Conservation (phyloP, 2,329 filamentous ascomycete genomes). For the Fusarium heterosporum region DNA sequence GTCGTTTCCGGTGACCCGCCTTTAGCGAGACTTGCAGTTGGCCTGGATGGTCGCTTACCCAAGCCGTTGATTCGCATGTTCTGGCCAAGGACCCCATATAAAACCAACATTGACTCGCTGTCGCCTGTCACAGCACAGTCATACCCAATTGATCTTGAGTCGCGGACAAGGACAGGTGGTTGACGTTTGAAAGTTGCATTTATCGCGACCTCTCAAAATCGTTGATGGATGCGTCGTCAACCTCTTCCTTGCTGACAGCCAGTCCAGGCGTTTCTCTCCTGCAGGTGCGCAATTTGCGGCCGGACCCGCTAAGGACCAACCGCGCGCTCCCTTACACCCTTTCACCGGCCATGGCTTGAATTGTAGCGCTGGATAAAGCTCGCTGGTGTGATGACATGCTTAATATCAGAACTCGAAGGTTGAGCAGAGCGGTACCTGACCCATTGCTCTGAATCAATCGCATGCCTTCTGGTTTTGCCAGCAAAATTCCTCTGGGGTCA, state of each 20-base stretch:
- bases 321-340: constrained; percentile 23
- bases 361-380: constrained; percentile 20
- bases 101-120: constrained; percentile 28
- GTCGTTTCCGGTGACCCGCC: constrained; percentile 45
- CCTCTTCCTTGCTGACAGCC: constrained; percentile 26
- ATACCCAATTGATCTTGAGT: constrained; percentile 15
- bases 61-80: constrained; percentile 44
- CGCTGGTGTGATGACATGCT: constrained; percentile 18
- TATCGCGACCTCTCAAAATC: constrained; percentile 18
- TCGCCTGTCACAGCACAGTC: constrained; percentile 10
- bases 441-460: not conserved
- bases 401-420: constrained; percentile 8
- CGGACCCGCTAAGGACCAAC: constrained; percentile 32
- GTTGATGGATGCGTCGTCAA: constrained; percentile 24
- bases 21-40: constrained; percentile 34
- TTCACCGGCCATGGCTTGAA: constrained; percentile 31
- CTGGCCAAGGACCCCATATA: constrained; percentile 16
- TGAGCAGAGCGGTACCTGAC: not conserved
- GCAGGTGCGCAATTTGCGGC: constrained; percentile 42
- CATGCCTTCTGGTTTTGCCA: not conserved
- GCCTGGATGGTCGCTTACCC: constrained; percentile 45
- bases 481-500: not conserved
- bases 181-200: constrained; percentile 9
- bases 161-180: constrained; percentile 7
- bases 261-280: constrained; percentile 32